Percentiles rank a stretch among this genome's conserved stretches.
These are phyloP conservation scores for Candolleomyces aberdarensis DNA, from an alignment of 768 basidiomycete species.

Conservation along the genomic window DNA sequence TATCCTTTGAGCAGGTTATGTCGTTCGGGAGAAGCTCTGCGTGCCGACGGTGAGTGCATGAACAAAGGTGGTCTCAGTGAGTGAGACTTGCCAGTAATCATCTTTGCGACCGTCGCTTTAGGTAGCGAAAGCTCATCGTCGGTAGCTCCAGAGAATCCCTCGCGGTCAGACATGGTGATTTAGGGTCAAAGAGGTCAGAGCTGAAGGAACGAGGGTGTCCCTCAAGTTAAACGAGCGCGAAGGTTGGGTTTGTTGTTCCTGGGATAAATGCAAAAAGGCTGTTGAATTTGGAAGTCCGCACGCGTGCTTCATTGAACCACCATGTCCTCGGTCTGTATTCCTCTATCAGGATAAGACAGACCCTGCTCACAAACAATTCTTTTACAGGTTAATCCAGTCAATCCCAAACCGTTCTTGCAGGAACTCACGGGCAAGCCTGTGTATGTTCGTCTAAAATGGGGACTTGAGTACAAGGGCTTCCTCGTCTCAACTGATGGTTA, in stretches of 20 bases:
- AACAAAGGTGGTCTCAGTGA: neutral
- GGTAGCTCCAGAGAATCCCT: slow-evolving; percentile 66
- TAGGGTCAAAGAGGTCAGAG: neutral
- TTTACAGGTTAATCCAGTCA: slow-evolving; percentile 81
- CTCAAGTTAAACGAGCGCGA: neutral
- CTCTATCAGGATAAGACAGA: slow-evolving; percentile 6
- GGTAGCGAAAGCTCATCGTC: slow-evolving; percentile 95
- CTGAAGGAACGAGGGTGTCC: slow-evolving; percentile 1
- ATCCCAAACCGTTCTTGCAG: slow-evolving; percentile 98
- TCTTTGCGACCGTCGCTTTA: slow-evolving; percentile 96
- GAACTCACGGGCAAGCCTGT: slow-evolving; percentile 98
- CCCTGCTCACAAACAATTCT: slow-evolving; percentile 11
- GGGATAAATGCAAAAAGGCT: neutral
- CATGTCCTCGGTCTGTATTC: slow-evolving; percentile 61
- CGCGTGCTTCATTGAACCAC: slow-evolving; percentile 39
- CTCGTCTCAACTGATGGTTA: slow-evolving; percentile 98
- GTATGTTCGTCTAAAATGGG: slow-evolving; percentile 96
- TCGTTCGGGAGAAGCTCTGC: slow-evolving; percentile 88
- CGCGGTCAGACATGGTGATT: slow-evolving; percentile 80
- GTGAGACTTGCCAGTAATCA: slow-evolving; percentile 73
- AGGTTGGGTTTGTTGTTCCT: slow-evolving; percentile 1
- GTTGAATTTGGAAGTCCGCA: slow-evolving; percentile 35
- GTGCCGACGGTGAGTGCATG: slow-evolving; percentile 3
- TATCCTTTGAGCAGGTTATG: slow-evolving; percentile 90
- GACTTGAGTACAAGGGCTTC: slow-evolving; percentile 98